These are phyloP conservation scores for Sphaceloma murrayae DNA, from an alignment of 2,329 filamentous ascomycete genomes.

Conservation along the genomic window DNA sequence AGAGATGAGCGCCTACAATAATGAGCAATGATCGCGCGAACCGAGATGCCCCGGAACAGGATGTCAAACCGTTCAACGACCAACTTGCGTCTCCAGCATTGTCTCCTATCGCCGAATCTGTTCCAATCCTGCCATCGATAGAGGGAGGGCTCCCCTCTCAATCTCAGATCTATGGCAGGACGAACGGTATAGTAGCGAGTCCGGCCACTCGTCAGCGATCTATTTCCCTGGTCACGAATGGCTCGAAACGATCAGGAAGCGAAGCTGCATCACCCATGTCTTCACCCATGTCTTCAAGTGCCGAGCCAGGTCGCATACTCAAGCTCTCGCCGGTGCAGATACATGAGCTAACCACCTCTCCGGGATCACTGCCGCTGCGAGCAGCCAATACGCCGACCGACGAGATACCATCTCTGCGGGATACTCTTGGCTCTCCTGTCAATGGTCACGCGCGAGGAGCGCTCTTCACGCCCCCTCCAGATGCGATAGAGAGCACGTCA, in stretches of 20 bases:
- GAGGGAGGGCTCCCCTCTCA: background rate
- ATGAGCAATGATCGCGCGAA: slow-evolving; percentile 7
- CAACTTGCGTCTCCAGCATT: slow-evolving; percentile 26
- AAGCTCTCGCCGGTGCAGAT: slow-evolving; percentile 48
- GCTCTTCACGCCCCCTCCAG: slow-evolving; percentile 3
- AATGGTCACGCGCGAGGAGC: background rate
- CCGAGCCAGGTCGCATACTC: slow-evolving; percentile 31
- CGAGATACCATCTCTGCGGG: slow-evolving; percentile 11
- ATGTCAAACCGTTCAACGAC: slow-evolving; percentile 9
- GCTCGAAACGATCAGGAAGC: background rate
- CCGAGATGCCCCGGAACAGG: background rate
- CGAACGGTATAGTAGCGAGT: too few species aligned
- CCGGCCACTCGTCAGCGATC: background rate
- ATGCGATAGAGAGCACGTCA: slow-evolving; percentile 1
- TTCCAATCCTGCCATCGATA: slow-evolving; percentile 5
- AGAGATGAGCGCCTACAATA: too few species aligned
- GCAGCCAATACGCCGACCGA: slow-evolving; percentile 20
- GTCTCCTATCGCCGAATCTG: slow-evolving; percentile 25
- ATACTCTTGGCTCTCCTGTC: slow-evolving; percentile 10
- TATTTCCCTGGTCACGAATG: background rate
- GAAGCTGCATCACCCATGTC: slow-evolving; percentile 6
- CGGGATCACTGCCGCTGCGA: slow-evolving; percentile 45
- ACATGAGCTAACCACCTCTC: slow-evolving; percentile 45
- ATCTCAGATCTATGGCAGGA: too few species aligned
- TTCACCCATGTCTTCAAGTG: background rate